phyloP scores from a whole-genome alignment of 495 filamentous ascomycete species.

The Podospora anserina region DNA sequence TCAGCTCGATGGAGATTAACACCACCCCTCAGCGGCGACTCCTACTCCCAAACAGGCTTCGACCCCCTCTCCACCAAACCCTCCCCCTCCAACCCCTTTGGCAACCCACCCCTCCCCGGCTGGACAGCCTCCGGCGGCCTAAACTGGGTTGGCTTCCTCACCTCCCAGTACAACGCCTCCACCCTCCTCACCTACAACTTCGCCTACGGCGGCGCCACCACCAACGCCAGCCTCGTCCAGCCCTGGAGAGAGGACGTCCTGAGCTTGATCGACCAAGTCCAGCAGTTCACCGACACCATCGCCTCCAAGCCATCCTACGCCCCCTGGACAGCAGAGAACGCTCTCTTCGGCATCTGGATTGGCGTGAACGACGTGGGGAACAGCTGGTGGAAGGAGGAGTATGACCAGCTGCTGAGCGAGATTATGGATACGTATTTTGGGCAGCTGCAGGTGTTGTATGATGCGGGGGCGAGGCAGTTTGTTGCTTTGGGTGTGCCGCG shows the following conservation, averaged over 20 bases:
- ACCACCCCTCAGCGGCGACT: slow-evolving; percentile 45
- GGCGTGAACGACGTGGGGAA: slow-evolving; percentile 80
- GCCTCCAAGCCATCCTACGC: slow-evolving; percentile 37
- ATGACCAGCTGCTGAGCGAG: slow-evolving; percentile 43
- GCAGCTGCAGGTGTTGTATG: slow-evolving; percentile 57
- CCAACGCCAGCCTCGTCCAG: slow-evolving; percentile 56
- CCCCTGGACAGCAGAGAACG: slow-evolving; percentile 58
- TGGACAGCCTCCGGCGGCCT: slow-evolving; percentile 57
- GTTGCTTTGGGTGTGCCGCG: slow-evolving; percentile 71
- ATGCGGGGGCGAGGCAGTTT: slow-evolving; percentile 68
- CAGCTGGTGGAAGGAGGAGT: slow-evolving; percentile 50
- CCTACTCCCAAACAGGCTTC: slow-evolving; percentile 60
- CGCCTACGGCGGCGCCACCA: slow-evolving; percentile 67
- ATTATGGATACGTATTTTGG: slow-evolving; percentile 59
- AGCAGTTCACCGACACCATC: slow-evolving; percentile 43
- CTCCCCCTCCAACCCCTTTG: slow-evolving; percentile 63
- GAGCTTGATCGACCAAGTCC: slow-evolving; percentile 58
- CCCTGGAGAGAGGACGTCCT: slow-evolving; percentile 48
- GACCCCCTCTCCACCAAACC: slow-evolving; percentile 59
- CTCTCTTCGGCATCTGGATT: slow-evolving; percentile 69
- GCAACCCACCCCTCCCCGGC: slow-evolving; percentile 67
- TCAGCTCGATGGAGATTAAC: not conserved
- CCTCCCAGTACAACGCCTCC: slow-evolving; percentile 58
- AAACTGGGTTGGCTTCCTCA: slow-evolving; percentile 69
- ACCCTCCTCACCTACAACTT: slow-evolving; percentile 63